Conservation (phyloP, 2,329 filamentous ascomycete genomes). For the Neoascochyta sp. region DNA sequence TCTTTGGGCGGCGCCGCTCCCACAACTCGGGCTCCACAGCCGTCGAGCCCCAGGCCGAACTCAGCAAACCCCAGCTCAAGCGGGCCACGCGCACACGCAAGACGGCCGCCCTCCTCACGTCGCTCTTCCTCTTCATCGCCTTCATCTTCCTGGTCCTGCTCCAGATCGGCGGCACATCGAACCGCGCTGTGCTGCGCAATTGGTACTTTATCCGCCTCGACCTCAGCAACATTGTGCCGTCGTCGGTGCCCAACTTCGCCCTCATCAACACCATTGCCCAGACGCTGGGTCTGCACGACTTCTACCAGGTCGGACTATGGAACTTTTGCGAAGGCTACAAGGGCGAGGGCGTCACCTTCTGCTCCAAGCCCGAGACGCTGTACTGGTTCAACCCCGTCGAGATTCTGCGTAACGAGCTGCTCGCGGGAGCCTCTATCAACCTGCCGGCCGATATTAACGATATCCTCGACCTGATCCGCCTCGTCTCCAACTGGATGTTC, state of each 20-base stretch:
- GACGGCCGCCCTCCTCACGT: conserved; percentile 62
- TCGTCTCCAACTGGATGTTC: conserved; percentile 83
- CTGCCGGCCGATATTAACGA: conserved; percentile 70
- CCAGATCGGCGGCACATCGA: conserved; percentile 69
- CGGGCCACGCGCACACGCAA: conserved; percentile 49
- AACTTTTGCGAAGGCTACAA: conserved; percentile 85
- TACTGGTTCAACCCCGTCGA: conserved; percentile 92
- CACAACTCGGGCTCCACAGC: conserved; percentile 17
- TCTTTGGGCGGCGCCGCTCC: conserved; percentile 25
- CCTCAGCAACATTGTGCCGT: conserved; percentile 74
- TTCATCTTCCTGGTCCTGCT: conserved; percentile 78
- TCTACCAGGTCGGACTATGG: conserved; percentile 91
- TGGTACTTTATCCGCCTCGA: conserved; percentile 85
- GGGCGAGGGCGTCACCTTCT: conserved; percentile 69
- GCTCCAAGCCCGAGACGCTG: conserved; percentile 64
- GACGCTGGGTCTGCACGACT: conserved; percentile 84
- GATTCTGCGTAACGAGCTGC: conserved; percentile 73
- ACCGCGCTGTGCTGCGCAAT: conserved; percentile 58
- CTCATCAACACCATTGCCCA: conserved; percentile 86
- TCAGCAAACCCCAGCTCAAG: conserved; percentile 37
- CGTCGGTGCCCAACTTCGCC: conserved; percentile 64
- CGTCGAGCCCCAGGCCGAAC: conserved; percentile 18
- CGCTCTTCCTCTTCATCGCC: conserved; percentile 68
- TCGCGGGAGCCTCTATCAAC: conserved; percentile 78
- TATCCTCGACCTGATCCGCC: conserved; percentile 69